phyloP scores from a whole-genome alignment of 257 asterid genomes.

The Fraxinus anomala region DNA sequence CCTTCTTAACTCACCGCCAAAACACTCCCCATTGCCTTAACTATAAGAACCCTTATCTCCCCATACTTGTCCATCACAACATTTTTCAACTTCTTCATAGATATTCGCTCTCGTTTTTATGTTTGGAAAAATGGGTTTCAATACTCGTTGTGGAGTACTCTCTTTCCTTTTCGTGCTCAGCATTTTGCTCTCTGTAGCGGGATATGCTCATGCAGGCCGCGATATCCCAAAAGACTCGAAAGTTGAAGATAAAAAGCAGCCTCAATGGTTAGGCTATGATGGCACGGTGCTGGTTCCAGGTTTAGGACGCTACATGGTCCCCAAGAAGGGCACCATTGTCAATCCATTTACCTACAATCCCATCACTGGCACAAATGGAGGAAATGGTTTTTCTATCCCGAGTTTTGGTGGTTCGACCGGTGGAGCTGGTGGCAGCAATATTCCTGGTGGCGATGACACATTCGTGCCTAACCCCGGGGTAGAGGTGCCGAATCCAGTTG shows the following conservation, averaged over 20 bases:
- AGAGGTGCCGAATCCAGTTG: constrained; percentile 54
- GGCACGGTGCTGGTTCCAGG: constrained; percentile 70
- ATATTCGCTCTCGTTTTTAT: not conserved
- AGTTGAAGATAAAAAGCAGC: constrained; percentile 32
- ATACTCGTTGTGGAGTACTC: constrained; percentile 16
- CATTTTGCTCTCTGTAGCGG: constrained; percentile 22
- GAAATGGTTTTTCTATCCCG: constrained; percentile 41
- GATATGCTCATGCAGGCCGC: constrained; percentile 34
- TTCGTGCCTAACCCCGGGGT: constrained; percentile 57
- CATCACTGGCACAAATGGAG: constrained; percentile 55
- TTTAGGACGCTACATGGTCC: constrained; percentile 58
- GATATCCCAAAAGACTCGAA: constrained; percentile 39
- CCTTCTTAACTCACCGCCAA: constrained; percentile 48
- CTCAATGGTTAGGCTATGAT: constrained; percentile 44
- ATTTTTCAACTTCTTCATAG: not conserved
- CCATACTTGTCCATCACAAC: not conserved
- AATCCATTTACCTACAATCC: constrained; percentile 60
- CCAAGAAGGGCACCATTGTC: constrained; percentile 36
- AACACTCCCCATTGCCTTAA: constrained; percentile 24
- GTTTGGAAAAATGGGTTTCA: constrained; percentile 41
- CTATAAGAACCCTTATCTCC: constrained; percentile 19
- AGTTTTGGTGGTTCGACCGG: constrained; percentile 22
- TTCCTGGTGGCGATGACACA: constrained; percentile 78
- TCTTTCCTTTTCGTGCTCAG: constrained; percentile 33
- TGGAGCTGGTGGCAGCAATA: constrained; percentile 19